Base-by-base conservation (phyloP, 257 asterid species). In the Gentiana macrophylla region DNA sequence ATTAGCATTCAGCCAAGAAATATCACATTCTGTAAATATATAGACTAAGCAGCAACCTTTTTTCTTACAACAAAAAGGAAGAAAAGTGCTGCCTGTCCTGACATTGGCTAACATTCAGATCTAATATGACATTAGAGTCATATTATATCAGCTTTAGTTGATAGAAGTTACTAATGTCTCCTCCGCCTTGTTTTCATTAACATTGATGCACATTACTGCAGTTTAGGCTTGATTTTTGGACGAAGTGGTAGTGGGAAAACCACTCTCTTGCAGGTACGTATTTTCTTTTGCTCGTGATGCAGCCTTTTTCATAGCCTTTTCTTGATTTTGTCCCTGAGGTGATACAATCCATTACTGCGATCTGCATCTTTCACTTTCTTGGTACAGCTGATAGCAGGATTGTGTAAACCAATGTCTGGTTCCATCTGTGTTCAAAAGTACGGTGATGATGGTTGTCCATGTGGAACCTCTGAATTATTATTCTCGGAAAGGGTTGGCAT, bases 161-260 rank as follows among this genome's bases (percentile, higher is more conserved):
- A 38, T 2, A 24, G 24, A 38, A 38, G 45, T 2, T 8, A 38
- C 8, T 38, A 38, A 8, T 38, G 45, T 38, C 45, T 38, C 45
- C 45, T 38, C 1, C 24, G 24, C 24, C 24, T 24, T 24, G 24
- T 24, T 24, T 24, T 24, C 24, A 24, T 24, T 24, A 24, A 24
- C 24, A 24, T 24, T 38, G 45, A 38, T 38, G 45, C 5, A 8
- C 8, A 1, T 5, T 38, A 38, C n/a, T 70, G 60, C 73, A 81
- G 95, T 71, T 71, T 81, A 51, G 97, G 97, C 60, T 73, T 91
- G 84, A 83, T 87, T 57, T 81, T 79, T 74, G 98, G 98, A 70
- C 81, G 82, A 53, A 91, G 98, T 67, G 98, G 98, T 65, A 91
- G 95, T 52, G 98, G 98, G 61, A 91, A 91, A 78, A 83, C 98